These are phyloP conservation scores for Colletotrichum navitas DNA, from an alignment of 2,329 filamentous ascomycete species.

Conservation along the genomic window DNA sequence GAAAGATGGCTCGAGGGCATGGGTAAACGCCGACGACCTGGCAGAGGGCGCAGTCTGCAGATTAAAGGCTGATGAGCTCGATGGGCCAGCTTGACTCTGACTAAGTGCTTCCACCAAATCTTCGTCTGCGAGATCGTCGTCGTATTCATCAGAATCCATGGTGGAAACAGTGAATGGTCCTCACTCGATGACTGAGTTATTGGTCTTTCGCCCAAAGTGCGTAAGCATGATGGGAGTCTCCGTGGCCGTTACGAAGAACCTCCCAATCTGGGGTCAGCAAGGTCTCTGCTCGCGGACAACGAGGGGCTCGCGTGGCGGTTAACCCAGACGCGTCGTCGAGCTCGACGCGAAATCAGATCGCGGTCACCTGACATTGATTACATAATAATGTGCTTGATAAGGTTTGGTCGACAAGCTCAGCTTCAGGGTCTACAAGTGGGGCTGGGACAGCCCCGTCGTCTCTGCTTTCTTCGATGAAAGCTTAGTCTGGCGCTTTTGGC, in stretches of 20 bases:
- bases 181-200: not conserved
- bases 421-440: not conserved
- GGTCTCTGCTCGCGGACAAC: not conserved
- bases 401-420: not conserved
- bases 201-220: not conserved
- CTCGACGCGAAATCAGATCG: constrained; percentile 41
- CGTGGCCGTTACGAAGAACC: not conserved
- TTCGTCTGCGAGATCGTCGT: constrained; percentile 74
- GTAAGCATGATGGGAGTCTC: constrained; percentile 13
- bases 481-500: not conserved
- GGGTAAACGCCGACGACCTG: not conserved
- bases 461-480: not conserved
- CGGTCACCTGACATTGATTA: constrained; percentile 34
- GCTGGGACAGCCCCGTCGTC: not conserved
- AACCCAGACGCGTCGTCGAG: constrained; percentile 31
- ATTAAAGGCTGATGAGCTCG: constrained; percentile 12
- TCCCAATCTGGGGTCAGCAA: not conserved
- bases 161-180: constrained; percentile 1
- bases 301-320: constrained; percentile 14
- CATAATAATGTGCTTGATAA: constrained; percentile 2
- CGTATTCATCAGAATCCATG: constrained; percentile 73
- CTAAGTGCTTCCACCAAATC: constrained; percentile 73
- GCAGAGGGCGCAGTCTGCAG: not conserved
- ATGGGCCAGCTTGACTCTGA: constrained; percentile 51
- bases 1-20: constrained; percentile 12